Evolutionary conservation across 192 early-diverging fungal species (phyloP), one percentile per base, ranked within the genome.

Genomic region (Backusella australiensis): DNA sequence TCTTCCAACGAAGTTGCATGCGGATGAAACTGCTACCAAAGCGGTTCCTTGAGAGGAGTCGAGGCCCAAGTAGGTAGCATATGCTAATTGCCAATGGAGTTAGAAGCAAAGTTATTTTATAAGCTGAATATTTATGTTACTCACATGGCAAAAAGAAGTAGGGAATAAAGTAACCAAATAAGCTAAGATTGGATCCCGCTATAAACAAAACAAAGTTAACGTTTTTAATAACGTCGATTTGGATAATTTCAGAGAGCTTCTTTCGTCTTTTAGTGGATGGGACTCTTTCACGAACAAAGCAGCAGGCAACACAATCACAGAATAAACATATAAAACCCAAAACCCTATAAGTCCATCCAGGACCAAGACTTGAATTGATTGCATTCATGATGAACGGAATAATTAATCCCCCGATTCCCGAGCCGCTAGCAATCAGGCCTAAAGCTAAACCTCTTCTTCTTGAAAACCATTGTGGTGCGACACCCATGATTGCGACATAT

Each of bases 391-490:
- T 80, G 19, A 87, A 86, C 2, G 88, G 82, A 75, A 93, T 81
- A 34, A 87, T 84, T 4, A 94, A 80, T 6, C 92, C 93, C 49
- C 94, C 94, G 65, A 93, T 77, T 17, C 94, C 94, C 12, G 86
- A 84, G 3, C 94, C 94, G 42, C 91, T 73, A 34, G 83, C 82
- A 36, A 86, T 81, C 49, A 86, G 79, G 6, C 90, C 90, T 0
- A 86, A 72, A 0, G 90, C 90, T 17, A 89, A 67, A 5, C 86
- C 89, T 65, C 89, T 83, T 32, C 86, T 83, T 71, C 77, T 84
- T 39, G 85, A 83, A 78, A 89, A 90, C 87, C 87, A 89, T 78
- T 87, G 87, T 6, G 88, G 78, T 0, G 87, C 85, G 23, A 86
- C 71, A n/a, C 80, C 82, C 53, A 80, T 80, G 6, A 70, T 74